Conservation (phyloP, 129 eudicot genomes). For the Helianthus tuberosus region DNA sequence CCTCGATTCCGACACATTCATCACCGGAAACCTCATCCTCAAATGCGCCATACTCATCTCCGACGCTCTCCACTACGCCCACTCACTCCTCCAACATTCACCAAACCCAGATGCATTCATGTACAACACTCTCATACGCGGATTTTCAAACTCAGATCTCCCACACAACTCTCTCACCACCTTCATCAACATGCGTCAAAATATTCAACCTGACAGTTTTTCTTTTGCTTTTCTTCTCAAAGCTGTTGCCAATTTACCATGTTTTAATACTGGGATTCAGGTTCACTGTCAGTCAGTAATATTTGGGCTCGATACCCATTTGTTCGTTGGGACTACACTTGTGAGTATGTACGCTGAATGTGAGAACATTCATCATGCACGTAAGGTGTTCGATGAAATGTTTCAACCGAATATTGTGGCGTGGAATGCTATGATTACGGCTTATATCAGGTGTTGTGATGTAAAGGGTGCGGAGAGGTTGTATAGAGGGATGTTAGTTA, state of each 20-base stretch:
- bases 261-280: conserved; percentile 30
- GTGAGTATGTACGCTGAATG: conserved; percentile 48
- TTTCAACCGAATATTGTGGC: conserved; percentile 39
- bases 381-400: conserved; percentile 49
- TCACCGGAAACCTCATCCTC: conserved; percentile 41
- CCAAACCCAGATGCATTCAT: conserved; percentile 44
- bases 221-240: conserved; percentile 43
- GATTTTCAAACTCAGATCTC: conserved; percentile 36
- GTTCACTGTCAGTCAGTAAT: conserved; percentile 29
- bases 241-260: conserved; percentile 40
- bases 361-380: conserved; percentile 26
- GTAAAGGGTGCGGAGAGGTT: conserved; percentile 36
- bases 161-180: conserved; percentile 33
- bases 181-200: conserved; percentile 38
- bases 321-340: conserved; percentile 45
- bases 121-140: conserved; percentile 49
- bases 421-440: conserved; percentile 48
- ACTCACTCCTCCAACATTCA: conserved; percentile 28
- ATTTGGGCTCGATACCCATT: conserved; percentile 39
- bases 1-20: conserved; percentile 18
- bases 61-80: conserved; percentile 42
- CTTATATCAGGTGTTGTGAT: conserved; percentile 39
- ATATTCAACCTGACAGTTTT: conserved; percentile 31
- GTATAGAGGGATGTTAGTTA: conserved; percentile 36
- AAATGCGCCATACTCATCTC: conserved; percentile 33